Conservation (phyloP, 768 basidiomycete species). For the Lactarius hengduanensis region DNA sequence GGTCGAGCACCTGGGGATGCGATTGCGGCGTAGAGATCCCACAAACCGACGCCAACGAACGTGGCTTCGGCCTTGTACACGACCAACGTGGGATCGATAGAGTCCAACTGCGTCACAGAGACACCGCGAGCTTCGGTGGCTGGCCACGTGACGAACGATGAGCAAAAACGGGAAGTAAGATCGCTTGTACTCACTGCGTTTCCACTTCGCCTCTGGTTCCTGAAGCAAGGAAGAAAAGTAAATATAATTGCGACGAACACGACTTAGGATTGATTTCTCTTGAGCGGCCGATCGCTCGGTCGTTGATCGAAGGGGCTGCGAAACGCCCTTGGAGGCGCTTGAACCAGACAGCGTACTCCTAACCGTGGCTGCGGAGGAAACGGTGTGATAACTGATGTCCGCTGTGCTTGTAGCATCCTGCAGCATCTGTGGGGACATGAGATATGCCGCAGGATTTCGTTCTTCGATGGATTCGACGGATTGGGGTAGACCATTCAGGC, state of each 20-base stretch:
- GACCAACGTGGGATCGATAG: conserved; percentile 94
- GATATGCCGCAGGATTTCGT: conserved; percentile 59
- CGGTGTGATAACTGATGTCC: conserved; percentile 64
- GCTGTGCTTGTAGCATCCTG: conserved; percentile 72
- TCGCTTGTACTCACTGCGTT: conserved; percentile 58
- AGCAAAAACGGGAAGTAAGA: conserved; percentile 19
- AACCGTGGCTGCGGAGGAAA: conserved; percentile 53
- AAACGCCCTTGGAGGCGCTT: conserved; percentile 30
- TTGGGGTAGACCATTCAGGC: conserved; percentile 85
- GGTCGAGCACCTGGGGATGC: conserved; percentile 79
- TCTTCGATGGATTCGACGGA: conserved; percentile 63
- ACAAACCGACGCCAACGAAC: conserved; percentile 92
- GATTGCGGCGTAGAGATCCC: conserved; percentile 90
- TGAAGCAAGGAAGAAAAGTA: conserved; percentile 97
- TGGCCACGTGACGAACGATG: conserved; percentile 34
- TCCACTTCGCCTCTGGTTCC: conserved; percentile 98
- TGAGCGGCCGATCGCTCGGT: conserved; percentile 56
- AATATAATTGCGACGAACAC: conserved; percentile 92
- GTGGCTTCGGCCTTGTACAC: conserved; percentile 97
- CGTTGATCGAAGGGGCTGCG: conserved; percentile 37
- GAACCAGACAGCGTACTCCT: conserved; percentile 29
- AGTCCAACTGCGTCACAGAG: conserved; percentile 91
- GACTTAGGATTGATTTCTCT: conserved; percentile 80
- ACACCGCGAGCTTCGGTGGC: conserved; percentile 87
- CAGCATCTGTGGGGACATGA: conserved; percentile 60